phyloP scores from a whole-genome alignment of 495 filamentous ascomycete genomes.

The Aspergillus saccharolyticus region DNA sequence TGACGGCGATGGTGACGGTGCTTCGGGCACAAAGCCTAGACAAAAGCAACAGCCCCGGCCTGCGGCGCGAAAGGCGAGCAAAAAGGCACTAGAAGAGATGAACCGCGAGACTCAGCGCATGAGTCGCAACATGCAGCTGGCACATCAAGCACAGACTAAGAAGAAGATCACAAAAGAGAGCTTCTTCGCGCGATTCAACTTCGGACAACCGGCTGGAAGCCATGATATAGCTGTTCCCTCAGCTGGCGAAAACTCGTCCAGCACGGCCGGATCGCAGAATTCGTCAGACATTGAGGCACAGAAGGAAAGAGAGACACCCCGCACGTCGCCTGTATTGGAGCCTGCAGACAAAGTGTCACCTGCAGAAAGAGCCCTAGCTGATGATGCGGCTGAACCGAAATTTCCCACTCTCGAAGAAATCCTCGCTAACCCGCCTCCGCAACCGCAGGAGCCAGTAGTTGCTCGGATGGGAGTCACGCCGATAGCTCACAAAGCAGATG shows the following conservation, averaged over 20 bases:
- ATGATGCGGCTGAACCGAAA: constrained; percentile 7
- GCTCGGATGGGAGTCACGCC: constrained; percentile 3
- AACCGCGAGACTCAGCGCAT: constrained; percentile 86
- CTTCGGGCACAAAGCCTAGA: constrained; percentile 57
- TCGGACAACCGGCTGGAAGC: constrained; percentile 38
- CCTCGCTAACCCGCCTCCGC: constrained; percentile 6
- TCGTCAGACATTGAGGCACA: constrained; percentile 46
- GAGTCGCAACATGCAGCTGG: constrained; percentile 80
- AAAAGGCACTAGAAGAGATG: constrained; percentile 96
- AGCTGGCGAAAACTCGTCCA: constrained; percentile 31
- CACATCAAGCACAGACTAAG: constrained; percentile 84
- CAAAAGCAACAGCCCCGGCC: constrained; percentile 68
- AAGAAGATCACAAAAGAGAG: constrained; percentile 86
- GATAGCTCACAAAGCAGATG: constrained; percentile 1
- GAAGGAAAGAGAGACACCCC: constrained; percentile 41
- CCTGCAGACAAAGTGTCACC: constrained; percentile 23
- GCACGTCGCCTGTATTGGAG: constrained; percentile 43
- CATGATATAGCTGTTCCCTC: constrained; percentile 17
- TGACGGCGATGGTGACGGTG: constrained; percentile 54
- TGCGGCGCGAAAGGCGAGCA: constrained; percentile 83
- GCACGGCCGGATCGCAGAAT: constrained; percentile 37
- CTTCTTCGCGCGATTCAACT: constrained; percentile 81
- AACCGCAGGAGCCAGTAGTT: constrained; percentile 8
- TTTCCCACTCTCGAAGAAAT: constrained; percentile 21
- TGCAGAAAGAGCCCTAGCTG: constrained; percentile 14